These are phyloP conservation scores for Typha latifolia DNA, from an alignment of 176 grass and related monocot species.

Conservation along the genomic window DNA sequence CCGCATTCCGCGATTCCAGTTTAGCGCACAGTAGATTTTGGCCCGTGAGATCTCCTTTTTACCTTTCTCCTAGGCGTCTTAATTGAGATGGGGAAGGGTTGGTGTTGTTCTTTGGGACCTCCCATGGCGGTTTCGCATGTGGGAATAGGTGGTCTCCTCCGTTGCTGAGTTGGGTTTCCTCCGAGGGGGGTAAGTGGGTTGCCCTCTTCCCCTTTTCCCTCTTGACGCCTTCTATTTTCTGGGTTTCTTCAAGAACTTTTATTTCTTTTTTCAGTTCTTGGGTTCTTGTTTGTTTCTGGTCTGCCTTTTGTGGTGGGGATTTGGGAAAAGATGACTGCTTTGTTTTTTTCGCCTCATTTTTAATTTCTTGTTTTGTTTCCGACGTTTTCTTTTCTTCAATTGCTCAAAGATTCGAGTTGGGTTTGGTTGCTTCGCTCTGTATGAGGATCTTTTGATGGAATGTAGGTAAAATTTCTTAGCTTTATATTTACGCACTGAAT, in stretches of 20 bases:
- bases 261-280: background rate
- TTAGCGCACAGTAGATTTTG: background rate
- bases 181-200: background rate
- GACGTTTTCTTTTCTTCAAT: too few species aligned
- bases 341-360: background rate
- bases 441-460: too few species aligned
- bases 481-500: too few species aligned
- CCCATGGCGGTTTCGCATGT: background rate
- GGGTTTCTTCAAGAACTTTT: background rate
- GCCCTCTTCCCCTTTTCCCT: too few species aligned
- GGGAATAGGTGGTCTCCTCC: background rate
- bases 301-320: background rate
- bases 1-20: background rate
- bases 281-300: background rate
- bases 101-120: background rate
- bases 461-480: too few species aligned
- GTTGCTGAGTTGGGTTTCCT: conserved; percentile 4
- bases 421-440: too few species aligned
- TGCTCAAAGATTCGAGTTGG: too few species aligned
- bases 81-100: background rate
- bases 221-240: background rate
- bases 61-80: background rate
- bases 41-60: background rate
- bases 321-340: background rate
- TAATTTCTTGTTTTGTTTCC: background rate